phyloP scores from a whole-genome alignment of 73 alveolate species.

The Paramecium tetraurelia region DNA sequence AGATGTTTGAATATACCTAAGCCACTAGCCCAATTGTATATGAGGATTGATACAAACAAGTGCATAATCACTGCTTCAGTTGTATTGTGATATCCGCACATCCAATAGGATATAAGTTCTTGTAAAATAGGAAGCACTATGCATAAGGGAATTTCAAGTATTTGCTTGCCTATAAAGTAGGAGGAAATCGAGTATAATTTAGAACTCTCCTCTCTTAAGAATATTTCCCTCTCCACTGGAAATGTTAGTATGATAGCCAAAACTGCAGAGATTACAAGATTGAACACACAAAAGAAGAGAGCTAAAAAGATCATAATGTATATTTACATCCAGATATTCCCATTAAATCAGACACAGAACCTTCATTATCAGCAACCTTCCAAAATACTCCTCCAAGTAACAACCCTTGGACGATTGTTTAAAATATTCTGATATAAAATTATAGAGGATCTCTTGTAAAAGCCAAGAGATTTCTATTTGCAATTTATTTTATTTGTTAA shows the following conservation, averaged over 20 bases:
- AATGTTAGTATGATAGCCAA: conserved; percentile 40
- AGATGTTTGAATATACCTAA: neutral
- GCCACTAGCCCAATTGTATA: neutral
- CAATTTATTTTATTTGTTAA: neutral
- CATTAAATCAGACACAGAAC: neutral
- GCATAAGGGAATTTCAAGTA: conserved; percentile 64
- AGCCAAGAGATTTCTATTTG: neutral
- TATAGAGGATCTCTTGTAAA: neutral
- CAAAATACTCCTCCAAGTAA: conserved; percentile 26
- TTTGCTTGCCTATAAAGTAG: conserved; percentile 62
- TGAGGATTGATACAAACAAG: neutral
- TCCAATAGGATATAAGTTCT: conserved; percentile 1
- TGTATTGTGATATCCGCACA: neutral
- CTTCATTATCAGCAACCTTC: neutral
- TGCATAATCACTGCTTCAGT: neutral
- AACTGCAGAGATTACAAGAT: neutral
- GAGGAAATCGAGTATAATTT: conserved; percentile 55
- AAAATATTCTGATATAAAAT: neutral
- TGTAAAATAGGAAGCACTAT: neutral
- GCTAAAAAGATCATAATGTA: neutral
- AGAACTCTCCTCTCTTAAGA: conserved; percentile 71
- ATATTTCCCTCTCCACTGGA: conserved; percentile 66
- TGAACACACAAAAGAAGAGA: neutral
- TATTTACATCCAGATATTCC: conserved; percentile 21
- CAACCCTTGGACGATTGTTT: neutral